Evolutionary conservation across 2,329 filamentous ascomycete species (phyloP).

Genomic region (Phaeophleospora eucalypticola): DNA sequence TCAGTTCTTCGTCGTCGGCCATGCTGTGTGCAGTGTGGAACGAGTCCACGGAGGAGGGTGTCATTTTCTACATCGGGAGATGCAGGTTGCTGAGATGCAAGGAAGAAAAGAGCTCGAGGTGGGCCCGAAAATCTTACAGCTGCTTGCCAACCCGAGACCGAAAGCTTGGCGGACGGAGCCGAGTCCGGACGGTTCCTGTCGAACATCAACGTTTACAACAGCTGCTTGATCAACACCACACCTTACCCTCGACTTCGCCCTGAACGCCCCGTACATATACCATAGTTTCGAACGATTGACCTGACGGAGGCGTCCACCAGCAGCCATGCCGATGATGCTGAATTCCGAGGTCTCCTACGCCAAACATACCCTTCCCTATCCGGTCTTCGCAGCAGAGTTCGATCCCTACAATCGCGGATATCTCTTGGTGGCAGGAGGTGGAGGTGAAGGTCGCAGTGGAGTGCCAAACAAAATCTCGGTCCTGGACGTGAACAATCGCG

Average conservation of each 20-base stretch:
- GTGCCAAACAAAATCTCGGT: slow-evolving; percentile 82
- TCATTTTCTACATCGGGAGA: slow-evolving; percentile 1
- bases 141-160: background rate
- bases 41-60: slow-evolving; percentile 10
- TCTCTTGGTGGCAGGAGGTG: slow-evolving; percentile 80
- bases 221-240: no score
- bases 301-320: background rate
- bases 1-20: slow-evolving; percentile 41
- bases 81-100: background rate
- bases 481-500: slow-evolving; percentile 65
- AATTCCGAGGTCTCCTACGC: slow-evolving; percentile 42
- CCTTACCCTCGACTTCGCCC: no score
- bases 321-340: slow-evolving; percentile 1
- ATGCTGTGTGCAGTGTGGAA: slow-evolving; percentile 8
- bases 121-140: background rate
- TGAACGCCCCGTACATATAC: background rate
- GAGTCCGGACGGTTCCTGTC: no score
- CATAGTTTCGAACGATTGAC: background rate
- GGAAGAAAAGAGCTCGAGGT: slow-evolving; percentile 1
- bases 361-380: slow-evolving; percentile 70
- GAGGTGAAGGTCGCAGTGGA: slow-evolving; percentile 74
- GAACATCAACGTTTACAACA: no score
- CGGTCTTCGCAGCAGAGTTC: slow-evolving; percentile 83
- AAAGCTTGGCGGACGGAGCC: background rate
- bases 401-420: slow-evolving; percentile 73